Conservation (phyloP, 495 filamentous ascomycete genomes). For the Acidomyces sp. region DNA sequence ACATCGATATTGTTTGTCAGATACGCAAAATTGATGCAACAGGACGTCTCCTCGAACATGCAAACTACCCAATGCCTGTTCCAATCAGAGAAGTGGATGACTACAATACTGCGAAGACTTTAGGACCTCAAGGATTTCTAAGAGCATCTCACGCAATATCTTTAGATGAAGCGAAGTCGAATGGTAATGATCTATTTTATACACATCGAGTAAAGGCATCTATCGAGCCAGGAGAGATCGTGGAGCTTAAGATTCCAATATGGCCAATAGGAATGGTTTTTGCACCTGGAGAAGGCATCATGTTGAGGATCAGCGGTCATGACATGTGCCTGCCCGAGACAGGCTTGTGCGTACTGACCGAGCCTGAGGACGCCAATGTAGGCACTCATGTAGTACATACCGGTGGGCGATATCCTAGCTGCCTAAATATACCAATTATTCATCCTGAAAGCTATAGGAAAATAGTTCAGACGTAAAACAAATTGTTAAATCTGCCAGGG, state of each 20-base stretch:
- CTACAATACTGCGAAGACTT: too few species aligned
- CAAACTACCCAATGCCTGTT: conserved; percentile 30
- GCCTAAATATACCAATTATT: too few species aligned
- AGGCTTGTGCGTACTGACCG: not conserved
- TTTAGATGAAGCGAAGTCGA: conserved; percentile 20
- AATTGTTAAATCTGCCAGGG: too few species aligned
- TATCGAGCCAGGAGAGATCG: conserved; percentile 23
- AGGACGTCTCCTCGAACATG: conserved; percentile 26
- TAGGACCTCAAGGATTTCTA: conserved; percentile 28
- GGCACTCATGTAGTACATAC: conserved; percentile 1
- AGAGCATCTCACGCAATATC: conserved; percentile 29
- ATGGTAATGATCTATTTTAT: conserved; percentile 28
- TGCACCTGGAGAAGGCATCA: conserved; percentile 2
- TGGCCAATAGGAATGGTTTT: conserved; percentile 10
- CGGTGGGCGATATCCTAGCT: conserved; percentile 1
- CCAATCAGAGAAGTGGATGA: too few species aligned
- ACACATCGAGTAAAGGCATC: conserved; percentile 29
- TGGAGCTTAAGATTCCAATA: conserved; percentile 4
- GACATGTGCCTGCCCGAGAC: too few species aligned
- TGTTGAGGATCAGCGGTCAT: not conserved
- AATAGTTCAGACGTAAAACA: too few species aligned
- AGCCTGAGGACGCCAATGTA: not conserved
- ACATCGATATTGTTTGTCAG: conserved; percentile 31
- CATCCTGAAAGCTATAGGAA: too few species aligned
- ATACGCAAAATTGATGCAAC: conserved; percentile 30